A percentile compares a stretch with the other conserved stretches of the same genome.
Evolutionary conservation across 1,284 basidiomycete genomes (phyloP).

Genomic region (Volvariella surrecta): DNA sequence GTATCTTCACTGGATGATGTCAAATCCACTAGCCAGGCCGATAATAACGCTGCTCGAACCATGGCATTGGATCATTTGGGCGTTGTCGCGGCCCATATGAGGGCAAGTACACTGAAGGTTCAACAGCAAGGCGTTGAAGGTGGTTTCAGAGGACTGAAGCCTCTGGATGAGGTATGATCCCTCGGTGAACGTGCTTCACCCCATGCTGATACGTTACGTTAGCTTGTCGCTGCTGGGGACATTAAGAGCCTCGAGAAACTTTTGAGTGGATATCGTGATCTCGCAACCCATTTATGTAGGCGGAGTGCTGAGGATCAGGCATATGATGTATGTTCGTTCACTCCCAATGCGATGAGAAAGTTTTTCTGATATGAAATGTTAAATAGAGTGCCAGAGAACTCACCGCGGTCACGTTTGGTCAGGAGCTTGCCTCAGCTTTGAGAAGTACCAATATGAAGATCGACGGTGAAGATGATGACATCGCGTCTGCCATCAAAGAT

Average conservation of each 20-base stretch:
- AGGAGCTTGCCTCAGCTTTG: constrained; percentile 61
- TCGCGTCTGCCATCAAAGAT: constrained; percentile 20
- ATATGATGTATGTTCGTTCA: constrained; percentile 47
- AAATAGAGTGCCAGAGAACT: constrained; percentile 70
- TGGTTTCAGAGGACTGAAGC: constrained; percentile 28
- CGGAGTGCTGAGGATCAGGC: constrained; percentile 70
- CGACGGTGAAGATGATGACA: constrained; percentile 28
- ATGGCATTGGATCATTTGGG: constrained; percentile 92
- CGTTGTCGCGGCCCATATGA: constrained; percentile 78
- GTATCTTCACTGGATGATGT: constrained; percentile 75
- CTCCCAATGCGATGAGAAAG: background rate
- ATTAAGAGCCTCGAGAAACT: constrained; percentile 48
- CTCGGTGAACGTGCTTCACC: background rate
- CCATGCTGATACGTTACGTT: constrained; percentile 4
- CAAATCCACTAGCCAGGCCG: constrained; percentile 50
- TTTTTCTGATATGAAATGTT: constrained; percentile 4
- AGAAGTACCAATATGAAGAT: constrained; percentile 43
- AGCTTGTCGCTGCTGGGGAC: constrained; percentile 53
- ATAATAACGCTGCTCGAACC: constrained; percentile 76
- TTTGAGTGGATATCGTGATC: constrained; percentile 49
- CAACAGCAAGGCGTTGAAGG: constrained; percentile 20
- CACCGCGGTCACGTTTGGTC: constrained; percentile 62
- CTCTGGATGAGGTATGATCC: constrained; percentile 60
- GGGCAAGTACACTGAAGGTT: constrained; percentile 49
- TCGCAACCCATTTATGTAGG: constrained; percentile 58